phyloP scores from a whole-genome alignment of 345 rosid species.

The Gossypium thurberi region DNA sequence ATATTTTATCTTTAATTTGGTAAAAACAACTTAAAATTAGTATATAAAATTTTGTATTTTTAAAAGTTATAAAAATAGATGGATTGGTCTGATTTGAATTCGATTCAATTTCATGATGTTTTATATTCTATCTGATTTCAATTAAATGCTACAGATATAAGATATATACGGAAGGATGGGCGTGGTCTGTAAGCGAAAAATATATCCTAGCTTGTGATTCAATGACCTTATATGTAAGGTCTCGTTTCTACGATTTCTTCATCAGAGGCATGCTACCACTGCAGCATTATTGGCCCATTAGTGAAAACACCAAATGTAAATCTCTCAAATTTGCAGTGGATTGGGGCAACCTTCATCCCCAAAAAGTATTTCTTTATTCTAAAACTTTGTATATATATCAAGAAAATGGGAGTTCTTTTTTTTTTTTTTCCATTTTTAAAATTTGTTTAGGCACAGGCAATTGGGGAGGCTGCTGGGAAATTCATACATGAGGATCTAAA shows the following conservation, averaged over 20 bases:
- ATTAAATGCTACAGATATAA: constrained; percentile 41
- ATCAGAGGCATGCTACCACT: constrained; percentile 55
- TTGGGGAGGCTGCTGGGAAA: constrained; percentile 50
- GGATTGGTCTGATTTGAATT: too few relatives aligned
- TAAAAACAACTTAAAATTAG: too few relatives aligned
- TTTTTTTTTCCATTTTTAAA: not conserved
- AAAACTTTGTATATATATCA: not conserved
- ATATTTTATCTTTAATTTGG: too few relatives aligned
- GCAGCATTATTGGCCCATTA: constrained; percentile 80
- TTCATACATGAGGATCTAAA: constrained; percentile 49
- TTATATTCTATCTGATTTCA: too few relatives aligned
- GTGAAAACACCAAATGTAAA: constrained; percentile 39
- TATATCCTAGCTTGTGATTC: constrained; percentile 77
- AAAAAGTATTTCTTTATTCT: constrained; percentile 18
- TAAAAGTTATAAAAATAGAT: too few relatives aligned
- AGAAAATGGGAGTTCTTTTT: not conserved
- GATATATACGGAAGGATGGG: constrained; percentile 68
- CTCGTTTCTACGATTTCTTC: constrained; percentile 55
- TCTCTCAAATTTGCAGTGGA: constrained; percentile 63
- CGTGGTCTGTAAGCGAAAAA: constrained; percentile 82
- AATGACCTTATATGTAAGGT: constrained; percentile 42
- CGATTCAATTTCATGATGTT: too few relatives aligned
- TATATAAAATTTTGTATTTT: too few relatives aligned
- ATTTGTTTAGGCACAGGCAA: constrained; percentile 43
- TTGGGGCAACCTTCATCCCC: constrained; percentile 57